Base-by-base conservation (phyloP, 371 early-diverging fungal genomes). In the Catenaria anguillulae region DNA sequence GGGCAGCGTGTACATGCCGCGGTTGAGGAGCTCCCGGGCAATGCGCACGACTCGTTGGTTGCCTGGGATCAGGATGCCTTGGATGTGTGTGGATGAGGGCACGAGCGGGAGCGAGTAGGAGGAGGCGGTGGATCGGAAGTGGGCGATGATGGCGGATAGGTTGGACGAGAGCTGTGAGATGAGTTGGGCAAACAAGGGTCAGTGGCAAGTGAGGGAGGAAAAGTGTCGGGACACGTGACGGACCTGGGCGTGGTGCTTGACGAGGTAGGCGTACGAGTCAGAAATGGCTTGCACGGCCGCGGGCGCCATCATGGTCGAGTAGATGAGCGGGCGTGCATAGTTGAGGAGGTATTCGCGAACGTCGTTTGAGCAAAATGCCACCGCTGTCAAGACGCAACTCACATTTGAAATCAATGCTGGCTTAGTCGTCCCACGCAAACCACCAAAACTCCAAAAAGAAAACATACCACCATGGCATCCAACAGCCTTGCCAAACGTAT, bases 401-500 rank as follows among this genome's bases (percentile, higher is more conserved):
- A 62, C 19, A 58, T n/a, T 46, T 33, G 54, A 43, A 58, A 10
- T n/a, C n/a, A n/a, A 40, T 5, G 56, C 61, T 17, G 21, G 40
- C 33, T 40, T 24, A 40, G 35, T 48, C 48, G 54, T 8, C 6
- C 8, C 24, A 0, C 10, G 10, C 8, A 46, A 5, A 1, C 23
- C 0, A 2, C 1, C 46, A 24, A 17, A 12, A 31, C 8, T 12
- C 24, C 8, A 21, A n/a, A n/a, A n/a, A 29, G 15, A 26, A 21
- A 35, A 29, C 52, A 66, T 75, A 85, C 86, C 87, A 69, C 91
- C 91, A 68, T 87, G 85, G 58, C 81, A 78, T 4, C 85, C 88
- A 54, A 89, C 73, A 0, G 84, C 85, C 65, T 90, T 90, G 60
- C 91, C 87, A 73, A 89, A 90, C 17, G 91, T 90, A 65, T 85